Conservation (phyloP, 192 early-diverging fungal genomes). For the Glomus cerebriforme region DNA sequence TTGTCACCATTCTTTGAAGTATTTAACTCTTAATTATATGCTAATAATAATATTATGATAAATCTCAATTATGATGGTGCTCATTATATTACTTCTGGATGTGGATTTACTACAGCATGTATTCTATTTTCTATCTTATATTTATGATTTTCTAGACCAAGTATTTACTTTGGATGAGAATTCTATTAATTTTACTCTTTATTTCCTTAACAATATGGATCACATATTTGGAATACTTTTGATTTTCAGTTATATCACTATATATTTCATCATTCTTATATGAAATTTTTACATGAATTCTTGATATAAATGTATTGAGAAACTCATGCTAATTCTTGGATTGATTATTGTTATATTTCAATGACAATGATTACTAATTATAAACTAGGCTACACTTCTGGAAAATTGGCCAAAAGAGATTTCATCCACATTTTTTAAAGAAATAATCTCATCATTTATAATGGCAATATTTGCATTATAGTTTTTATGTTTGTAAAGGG, state of each 20-base stretch:
- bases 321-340: constrained; percentile 78
- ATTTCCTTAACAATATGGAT: constrained; percentile 73
- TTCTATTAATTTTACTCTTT: constrained; percentile 73
- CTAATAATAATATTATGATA: constrained; percentile 76
- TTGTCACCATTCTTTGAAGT: constrained; percentile 84
- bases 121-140: constrained; percentile 74
- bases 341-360: constrained; percentile 68
- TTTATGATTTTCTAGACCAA: constrained; percentile 72
- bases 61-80: constrained; percentile 81
- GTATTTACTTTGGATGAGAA: constrained; percentile 75
- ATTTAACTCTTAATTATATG: constrained; percentile 84
- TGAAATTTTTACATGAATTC: constrained; percentile 77
- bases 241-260: constrained; percentile 77
- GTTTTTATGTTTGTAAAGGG: constrained; percentile 71
- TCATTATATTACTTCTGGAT: constrained; percentile 82
- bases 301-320: constrained; percentile 80
- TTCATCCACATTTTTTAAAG: constrained; percentile 72
- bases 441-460: constrained; percentile 70
- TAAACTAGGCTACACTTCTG: constrained; percentile 72
- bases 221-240: constrained; percentile 76
- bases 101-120: constrained; percentile 82
- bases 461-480: constrained; percentile 62
- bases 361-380: constrained; percentile 77
- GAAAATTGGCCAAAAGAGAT: constrained; percentile 59
- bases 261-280: constrained; percentile 80